Evolutionary conservation across 83 land plant species (phyloP).

Genomic region (Larix sibirica): DNA sequence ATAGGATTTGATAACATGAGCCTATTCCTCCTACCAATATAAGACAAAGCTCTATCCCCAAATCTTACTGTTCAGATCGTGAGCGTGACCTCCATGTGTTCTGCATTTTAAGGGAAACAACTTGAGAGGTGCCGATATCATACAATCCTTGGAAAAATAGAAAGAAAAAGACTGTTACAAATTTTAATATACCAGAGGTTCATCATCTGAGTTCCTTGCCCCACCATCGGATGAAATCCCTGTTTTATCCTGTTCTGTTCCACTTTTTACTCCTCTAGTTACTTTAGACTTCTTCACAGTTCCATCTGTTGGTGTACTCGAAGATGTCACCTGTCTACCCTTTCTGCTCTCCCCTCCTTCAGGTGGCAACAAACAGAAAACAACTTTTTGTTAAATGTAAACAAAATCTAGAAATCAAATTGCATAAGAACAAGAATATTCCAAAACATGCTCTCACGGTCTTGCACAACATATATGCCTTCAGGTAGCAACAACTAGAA

Average conservation of each 20-base stretch:
- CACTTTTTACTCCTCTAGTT: background rate
- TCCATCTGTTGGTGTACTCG: constrained; percentile 8
- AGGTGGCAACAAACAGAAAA: background rate
- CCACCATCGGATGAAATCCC: constrained; percentile 14
- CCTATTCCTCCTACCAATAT: background rate
- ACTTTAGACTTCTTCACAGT: background rate
- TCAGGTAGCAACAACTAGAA: too few species aligned
- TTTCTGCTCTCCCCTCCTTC: constrained; percentile 1
- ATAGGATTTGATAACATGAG: background rate
- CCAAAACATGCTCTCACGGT: too few species aligned
- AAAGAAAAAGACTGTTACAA: background rate
- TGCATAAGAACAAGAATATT: background rate
- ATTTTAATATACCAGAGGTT: constrained; percentile 6
- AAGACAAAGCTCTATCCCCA: background rate
- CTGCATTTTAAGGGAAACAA: constrained; percentile 9
- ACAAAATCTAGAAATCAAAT: background rate
- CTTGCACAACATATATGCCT: background rate
- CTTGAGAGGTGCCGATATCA: background rate
- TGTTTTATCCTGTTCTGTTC: constrained; percentile 2
- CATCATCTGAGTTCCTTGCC: constrained; percentile 16
- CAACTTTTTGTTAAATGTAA: background rate
- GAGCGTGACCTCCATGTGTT: constrained; percentile 14
- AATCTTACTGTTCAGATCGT: constrained; percentile 5
- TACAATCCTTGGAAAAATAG: background rate
- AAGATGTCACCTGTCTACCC: background rate